phyloP scores from a whole-genome alignment of 495 filamentous ascomycete genomes.

The Neurospora sp. region DNA sequence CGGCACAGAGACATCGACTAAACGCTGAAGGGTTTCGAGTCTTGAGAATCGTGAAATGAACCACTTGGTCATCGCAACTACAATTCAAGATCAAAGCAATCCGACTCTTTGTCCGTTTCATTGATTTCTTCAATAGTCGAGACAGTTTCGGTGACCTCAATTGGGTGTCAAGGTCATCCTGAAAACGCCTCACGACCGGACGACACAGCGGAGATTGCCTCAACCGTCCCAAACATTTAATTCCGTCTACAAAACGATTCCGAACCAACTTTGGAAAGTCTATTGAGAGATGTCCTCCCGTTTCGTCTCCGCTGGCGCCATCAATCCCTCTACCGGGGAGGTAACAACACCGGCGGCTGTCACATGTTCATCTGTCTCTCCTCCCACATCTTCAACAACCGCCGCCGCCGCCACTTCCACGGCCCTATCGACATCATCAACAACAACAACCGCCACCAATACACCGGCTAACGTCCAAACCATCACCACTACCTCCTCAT shows the following conservation, averaged over 20 bases:
- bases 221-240: background rate
- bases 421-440: background rate
- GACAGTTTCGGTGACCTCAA: background rate
- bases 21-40: background rate
- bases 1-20: background rate
- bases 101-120: no score
- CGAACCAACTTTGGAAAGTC: background rate
- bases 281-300: conserved; percentile 57
- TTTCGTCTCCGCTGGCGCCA: conserved; percentile 80
- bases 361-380: background rate
- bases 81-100: background rate
- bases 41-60: background rate
- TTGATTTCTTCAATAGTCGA: background rate
- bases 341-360: conserved; percentile 5
- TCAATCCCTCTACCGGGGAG: conserved; percentile 44
- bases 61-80: background rate
- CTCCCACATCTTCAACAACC: background rate
- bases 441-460: background rate
- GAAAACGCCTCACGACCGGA: background rate
- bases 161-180: background rate
- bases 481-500: background rate
- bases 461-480: background rate
- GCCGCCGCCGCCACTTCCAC: background rate
- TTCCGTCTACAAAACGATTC: background rate
- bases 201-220: background rate